Evolutionary conservation across 371 early-diverging fungal genomes (phyloP), one percentile per base, ranked within the genome.

Genomic region (Mortierella sp.): DNA sequence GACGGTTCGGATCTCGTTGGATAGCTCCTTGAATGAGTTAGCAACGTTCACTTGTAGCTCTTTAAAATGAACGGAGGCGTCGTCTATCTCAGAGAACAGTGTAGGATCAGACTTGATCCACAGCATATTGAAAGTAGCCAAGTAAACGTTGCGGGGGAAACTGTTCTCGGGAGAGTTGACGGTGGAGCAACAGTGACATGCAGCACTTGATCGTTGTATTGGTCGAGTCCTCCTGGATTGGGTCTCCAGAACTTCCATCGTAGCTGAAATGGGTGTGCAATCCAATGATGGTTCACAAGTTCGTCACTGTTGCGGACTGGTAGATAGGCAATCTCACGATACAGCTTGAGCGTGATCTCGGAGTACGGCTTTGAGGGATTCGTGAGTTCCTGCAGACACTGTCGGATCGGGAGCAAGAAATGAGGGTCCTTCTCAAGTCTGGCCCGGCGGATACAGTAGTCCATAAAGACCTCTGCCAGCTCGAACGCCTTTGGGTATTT

Each of bases 111-210:
- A n/a, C n/a, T n/a, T n/a, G n/a, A n/a, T n/a, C 78, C 82, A 77
- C 11, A 81, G 71, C 64, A 77, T 61, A 24, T 59, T 61, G 40
- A 81, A 77, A 2, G 74, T 57, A 21, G 81, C 77, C 0, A 81
- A 67, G 31, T 51, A 81, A 6, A 81, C 9, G 13, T 70, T 71
- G 13, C 77, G 74, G 8, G 67, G 53, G 31, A 77, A 81, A n/a
- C 70, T 70, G 10, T 73, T 61, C 5, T 59, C 73, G 24, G 37
- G 51, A 28, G 57, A 34, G n/a, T 51, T 24, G 14, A 4, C 51
- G 0, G 59, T 19, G 4, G 61, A n/a, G 8, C 19, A 14, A 31
- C 34, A 19, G 31, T 37, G n/a, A 77, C n/a, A 44, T 74, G 50
- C 24, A 76, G 13, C 1, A 76, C 61, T 5, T 77, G 76, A 51